Percentiles rank a stretch among this genome's conserved stretches.
phyloP scores from a whole-genome alignment of 192 early-diverging fungal species.

The Kickxella alabastrina region DNA sequence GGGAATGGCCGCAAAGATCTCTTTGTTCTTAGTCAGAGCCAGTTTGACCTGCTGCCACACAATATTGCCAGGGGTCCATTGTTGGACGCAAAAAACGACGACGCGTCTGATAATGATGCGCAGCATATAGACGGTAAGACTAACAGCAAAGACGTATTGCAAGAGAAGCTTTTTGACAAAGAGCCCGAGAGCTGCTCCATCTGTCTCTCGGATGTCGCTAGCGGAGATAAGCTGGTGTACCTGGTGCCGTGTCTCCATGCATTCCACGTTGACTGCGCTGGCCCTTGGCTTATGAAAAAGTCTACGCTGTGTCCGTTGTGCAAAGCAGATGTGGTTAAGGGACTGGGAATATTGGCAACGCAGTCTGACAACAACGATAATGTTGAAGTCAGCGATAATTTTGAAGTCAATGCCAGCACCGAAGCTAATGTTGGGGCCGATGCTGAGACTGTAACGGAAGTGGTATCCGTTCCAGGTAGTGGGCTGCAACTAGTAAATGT shows the following conservation, averaged over 20 bases:
- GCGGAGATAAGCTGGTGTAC: conserved; percentile 18
- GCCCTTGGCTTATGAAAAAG: conserved; percentile 36
- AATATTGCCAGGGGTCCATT: conserved; percentile 7
- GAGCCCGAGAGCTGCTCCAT: conserved; percentile 33
- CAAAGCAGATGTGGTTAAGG: conserved; percentile 29
- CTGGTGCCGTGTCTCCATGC: conserved; percentile 34
- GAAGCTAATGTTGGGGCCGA: background rate
- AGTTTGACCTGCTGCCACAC: conserved; percentile 38
- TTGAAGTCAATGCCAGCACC: background rate
- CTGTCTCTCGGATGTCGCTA: conserved; percentile 18
- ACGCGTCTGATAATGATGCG: background rate
- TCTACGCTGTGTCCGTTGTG: conserved; percentile 41
- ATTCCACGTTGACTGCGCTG: conserved; percentile 34
- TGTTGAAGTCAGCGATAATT: background rate
- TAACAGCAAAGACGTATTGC: too few relatives aligned
- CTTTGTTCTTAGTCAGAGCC: conserved; percentile 24
- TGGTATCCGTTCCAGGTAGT: background rate
- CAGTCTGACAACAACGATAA: background rate
- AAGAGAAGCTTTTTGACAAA: background rate
- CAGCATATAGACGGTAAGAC: too few relatives aligned
- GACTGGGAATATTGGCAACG: conserved; percentile 12
- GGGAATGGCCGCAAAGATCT: conserved; percentile 3
- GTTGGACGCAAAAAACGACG: background rate
- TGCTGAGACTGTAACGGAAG: conserved; percentile 10
- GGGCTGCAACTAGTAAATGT: background rate